Base-by-base conservation (phyloP, 2,329 filamentous ascomycete genomes). In the Cercospora beticola region DNA sequence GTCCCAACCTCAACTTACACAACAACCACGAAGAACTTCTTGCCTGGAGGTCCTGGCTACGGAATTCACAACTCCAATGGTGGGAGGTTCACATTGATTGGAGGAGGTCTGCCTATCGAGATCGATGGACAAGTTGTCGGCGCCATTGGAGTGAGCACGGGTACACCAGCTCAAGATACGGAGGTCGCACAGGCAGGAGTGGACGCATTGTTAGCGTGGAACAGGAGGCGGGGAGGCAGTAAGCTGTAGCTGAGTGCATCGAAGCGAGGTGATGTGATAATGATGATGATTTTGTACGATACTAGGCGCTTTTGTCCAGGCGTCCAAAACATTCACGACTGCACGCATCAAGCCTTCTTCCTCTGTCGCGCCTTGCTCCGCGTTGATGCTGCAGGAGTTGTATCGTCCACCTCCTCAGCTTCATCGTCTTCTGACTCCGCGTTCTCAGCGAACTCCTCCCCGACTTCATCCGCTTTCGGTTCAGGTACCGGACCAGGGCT, bases 141-240 rank as follows among this genome's bases (percentile, higher is more conserved):
- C 0, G 86, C 84, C 2, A 81, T 87, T 67, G 86, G 85, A 0
- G 85, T 85, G 66, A 85, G 82, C 72, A 86, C 85, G 10, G 86
- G 86, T 23, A 85, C 83, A 63, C 85, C 85, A 60, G 79, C 79
- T 64, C 84, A 87, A 75, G 86, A 87, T 77, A 81, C 83, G 65
- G 82, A 86, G 74, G 83, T 86, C 72, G 84, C 85, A 62, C 79
- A 78, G 73, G 83, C 81, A 4, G 86, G 85, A 1, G 82, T 86
- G 16, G 83, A 85, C 69, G 86, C 84, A 31, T 75, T 86, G 18
- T 73, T 78, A 63, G 74, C 70, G 67, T 77, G 76, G 71, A 70
- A 78, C 33, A 77, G 71, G 73, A 77, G 73, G 71, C 76, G 73
- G 67, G 74, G 74, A 62, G 80, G 81, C 16, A 76, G 78, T 68